phyloP scores from a whole-genome alignment of 805 yeast species.

The Nakazawaea ambrosiae region DNA sequence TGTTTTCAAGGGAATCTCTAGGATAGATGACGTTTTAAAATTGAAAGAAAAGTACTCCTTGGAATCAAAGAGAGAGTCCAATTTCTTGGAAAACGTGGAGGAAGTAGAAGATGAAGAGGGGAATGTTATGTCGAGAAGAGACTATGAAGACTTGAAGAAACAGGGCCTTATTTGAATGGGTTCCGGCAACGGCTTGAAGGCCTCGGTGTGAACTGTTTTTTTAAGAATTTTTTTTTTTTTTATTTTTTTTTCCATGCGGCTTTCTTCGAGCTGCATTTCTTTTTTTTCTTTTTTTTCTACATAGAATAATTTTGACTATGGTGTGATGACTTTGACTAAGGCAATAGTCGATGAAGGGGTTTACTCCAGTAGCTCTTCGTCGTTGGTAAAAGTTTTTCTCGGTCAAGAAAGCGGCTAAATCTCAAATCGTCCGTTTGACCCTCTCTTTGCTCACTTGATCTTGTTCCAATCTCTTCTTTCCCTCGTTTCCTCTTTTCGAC shows the following conservation, averaged over 20 bases:
- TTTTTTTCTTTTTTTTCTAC: not conserved
- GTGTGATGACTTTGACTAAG: too few species aligned
- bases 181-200: too few species aligned
- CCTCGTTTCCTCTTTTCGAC: too few species aligned
- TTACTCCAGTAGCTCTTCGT: too few species aligned
- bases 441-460: too few species aligned
- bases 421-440: too few species aligned
- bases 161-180: constrained; percentile 70
- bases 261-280: not conserved
- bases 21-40: constrained; percentile 59
- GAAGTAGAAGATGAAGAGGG: constrained; percentile 94
- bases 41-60: constrained; percentile 44
- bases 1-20: constrained; percentile 56
- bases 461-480: too few species aligned
- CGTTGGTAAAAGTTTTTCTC: too few species aligned
- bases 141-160: constrained; percentile 76
- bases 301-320: too few species aligned
- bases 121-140: constrained; percentile 80
- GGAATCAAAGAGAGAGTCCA: constrained; percentile 29
- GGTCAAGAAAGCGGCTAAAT: too few species aligned
- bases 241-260: not conserved
- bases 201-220: not conserved
- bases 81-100: constrained; percentile 44
- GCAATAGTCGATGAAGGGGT: too few species aligned
- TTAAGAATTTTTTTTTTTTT: too few species aligned